phyloP scores from a whole-genome alignment of 345 rosid species.

The sweet orange (Citrus sinensis) region DVS_A1.0 CM039162.1:19730001-19730500 shows the following conservation, averaged over 20 bases:
- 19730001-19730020: neutral
- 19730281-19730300: neutral
- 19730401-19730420: constrained; percentile 60
- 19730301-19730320: neutral
- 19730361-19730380: constrained; percentile 6
- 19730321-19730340: neutral
- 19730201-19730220: constrained; percentile 79
- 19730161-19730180: constrained; percentile 75
- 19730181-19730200: constrained; percentile 58
- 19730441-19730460: constrained; percentile 83
- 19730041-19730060: neutral
- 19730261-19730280: constrained; percentile 64
- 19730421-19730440: constrained; percentile 52
- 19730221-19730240: constrained; percentile 53
- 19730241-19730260: constrained; percentile 58
- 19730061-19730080: too few species aligned
- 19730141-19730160: constrained; percentile 48
- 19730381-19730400: constrained; percentile 85
- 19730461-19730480: constrained; percentile 88
- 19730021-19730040: neutral
- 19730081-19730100: neutral
- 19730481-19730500: constrained; percentile 16
- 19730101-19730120: neutral
- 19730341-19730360: neutral
- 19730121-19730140: constrained; percentile 8